Evolutionary conservation across 2,329 filamentous ascomycete genomes (phyloP), one percentile per base, ranked within the genome.

Genomic region (Botryotinia convoluta): DNA sequence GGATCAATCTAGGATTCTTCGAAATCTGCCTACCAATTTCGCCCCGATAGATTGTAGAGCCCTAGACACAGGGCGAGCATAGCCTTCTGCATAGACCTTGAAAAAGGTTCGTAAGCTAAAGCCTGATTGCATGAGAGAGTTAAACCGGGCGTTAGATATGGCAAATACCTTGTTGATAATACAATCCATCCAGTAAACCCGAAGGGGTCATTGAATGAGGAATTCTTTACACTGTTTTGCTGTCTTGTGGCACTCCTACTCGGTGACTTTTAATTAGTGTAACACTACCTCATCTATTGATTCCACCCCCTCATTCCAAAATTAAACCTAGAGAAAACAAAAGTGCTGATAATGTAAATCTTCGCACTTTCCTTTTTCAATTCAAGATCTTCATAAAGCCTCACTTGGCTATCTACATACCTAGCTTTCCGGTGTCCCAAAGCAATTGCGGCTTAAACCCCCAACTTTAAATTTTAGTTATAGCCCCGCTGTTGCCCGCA

Each of bases 91-190:
- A 51, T 48, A 61, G 63, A 35, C 29, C 35, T 45, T 45, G n/a
- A 48, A 44, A 61, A 26, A 26, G 14, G 37, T 39, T 32, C 63
- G 68, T 51, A 39, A 68, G 51, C n/a, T 44, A 69, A 32, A 72
- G 71, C 62, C 62, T 69, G 54, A 60, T 72, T 42, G 71, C 71
- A 69, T 61, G 63, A 72, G 18, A 61, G 68, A 48, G 37, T 45
- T 3, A 61, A 72, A 20, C 8, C 26, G 71, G 63, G 54, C 63
- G 71, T 32, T 42, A 42, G 32, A 51, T 60, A 44, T 42, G 20
- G 63, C 26, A 72, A 20, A 18, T 61, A 61, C 32, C 71, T 72
- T 48, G 42, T 44, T 69, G 42, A 71, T 65, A 42, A 20, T 16
- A 51, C 10, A 6, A 32, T 51, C 12, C 20, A 42, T 61, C 45